A percentile compares a stretch with the other conserved stretches of the same genome.
Conservation (phyloP, 192 early-diverging fungal genomes). For the Coemansia guatemalensis region DNA sequence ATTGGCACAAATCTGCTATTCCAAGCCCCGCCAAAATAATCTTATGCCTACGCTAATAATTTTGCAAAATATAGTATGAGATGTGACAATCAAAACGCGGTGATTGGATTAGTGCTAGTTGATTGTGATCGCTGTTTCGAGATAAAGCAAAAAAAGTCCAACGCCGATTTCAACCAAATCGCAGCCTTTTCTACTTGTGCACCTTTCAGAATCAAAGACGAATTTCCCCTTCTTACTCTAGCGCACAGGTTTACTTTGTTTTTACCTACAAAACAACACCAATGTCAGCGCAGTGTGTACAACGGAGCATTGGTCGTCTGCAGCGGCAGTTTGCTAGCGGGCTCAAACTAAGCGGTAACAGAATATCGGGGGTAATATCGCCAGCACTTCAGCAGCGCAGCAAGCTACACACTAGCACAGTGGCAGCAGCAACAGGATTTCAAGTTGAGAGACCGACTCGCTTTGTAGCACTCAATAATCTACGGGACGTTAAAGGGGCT, state of each 20-base stretch:
- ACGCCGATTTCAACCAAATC: background rate
- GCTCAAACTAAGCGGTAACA: constrained; percentile 6
- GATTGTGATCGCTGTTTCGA: background rate
- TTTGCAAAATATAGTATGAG: too few relatives aligned
- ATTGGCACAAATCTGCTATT: too few relatives aligned
- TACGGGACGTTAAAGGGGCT: constrained; percentile 46
- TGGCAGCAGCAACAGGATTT: constrained; percentile 1
- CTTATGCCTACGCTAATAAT: too few relatives aligned
- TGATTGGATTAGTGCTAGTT: background rate
- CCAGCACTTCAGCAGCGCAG: background rate
- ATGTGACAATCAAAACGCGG: too few relatives aligned
- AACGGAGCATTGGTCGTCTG: background rate
- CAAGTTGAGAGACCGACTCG: constrained; percentile 18
- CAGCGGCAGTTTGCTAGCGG: constrained; percentile 18
- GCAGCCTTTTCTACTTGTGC: background rate
- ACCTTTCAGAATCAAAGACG: background rate
- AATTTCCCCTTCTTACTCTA: background rate
- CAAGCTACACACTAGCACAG: constrained; percentile 20
- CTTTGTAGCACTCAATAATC: constrained; percentile 29
- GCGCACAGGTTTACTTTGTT: background rate
- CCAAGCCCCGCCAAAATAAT: too few relatives aligned
- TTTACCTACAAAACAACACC: background rate
- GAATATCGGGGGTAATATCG: background rate
- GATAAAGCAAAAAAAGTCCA: background rate
- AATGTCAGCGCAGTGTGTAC: constrained; percentile 5